phyloP scores from a whole-genome alignment of 148 eudicot genomes.

The Arbutus unedo region DNA sequence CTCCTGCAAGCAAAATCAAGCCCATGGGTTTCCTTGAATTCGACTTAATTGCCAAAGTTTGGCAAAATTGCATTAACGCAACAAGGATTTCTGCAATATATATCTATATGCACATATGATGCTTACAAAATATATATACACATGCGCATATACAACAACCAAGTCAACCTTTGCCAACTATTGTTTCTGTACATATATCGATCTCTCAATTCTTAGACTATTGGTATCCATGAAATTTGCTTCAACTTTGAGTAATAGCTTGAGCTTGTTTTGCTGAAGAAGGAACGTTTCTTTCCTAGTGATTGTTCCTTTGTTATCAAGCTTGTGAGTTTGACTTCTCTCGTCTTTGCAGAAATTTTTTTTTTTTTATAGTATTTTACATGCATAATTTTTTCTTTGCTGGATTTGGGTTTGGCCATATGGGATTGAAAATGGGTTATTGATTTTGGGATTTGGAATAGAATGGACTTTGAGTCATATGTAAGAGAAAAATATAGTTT shows the following conservation, averaged over 20 bases:
- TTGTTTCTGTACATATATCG: slow-evolving; percentile 4
- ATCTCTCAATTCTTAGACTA: slow-evolving; percentile 19
- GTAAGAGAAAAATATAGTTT: slow-evolving; percentile 18
- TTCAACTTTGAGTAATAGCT: slow-evolving; percentile 27
- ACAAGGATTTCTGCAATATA: slow-evolving; percentile 21
- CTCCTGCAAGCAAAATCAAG: slow-evolving; percentile 21
- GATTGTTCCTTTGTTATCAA: slow-evolving; percentile 25
- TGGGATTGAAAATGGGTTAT: background rate
- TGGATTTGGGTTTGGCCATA: slow-evolving; percentile 31
- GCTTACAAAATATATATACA: background rate
- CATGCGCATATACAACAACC: background rate
- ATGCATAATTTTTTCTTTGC: background rate
- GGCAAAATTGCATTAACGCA: slow-evolving; percentile 42
- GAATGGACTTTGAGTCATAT: slow-evolving; percentile 25
- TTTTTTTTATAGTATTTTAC: background rate
- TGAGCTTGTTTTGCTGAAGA: slow-evolving; percentile 44
- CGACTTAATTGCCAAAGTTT: slow-evolving; percentile 42
- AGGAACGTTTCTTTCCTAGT: slow-evolving; percentile 25
- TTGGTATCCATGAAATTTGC: slow-evolving; percentile 18
- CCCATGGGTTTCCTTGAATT: slow-evolving; percentile 22
- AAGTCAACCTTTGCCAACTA: slow-evolving; percentile 49
- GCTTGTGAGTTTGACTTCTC: slow-evolving; percentile 22
- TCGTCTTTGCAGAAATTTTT: slow-evolving; percentile 7
- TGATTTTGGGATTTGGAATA: slow-evolving; percentile 8
- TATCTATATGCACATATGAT: background rate